Percentiles rank a stretch among this genome's conserved stretches.
Conservation (phyloP, 2,329 filamentous ascomycete species). For the Plectosphaerella sp. region DNA sequence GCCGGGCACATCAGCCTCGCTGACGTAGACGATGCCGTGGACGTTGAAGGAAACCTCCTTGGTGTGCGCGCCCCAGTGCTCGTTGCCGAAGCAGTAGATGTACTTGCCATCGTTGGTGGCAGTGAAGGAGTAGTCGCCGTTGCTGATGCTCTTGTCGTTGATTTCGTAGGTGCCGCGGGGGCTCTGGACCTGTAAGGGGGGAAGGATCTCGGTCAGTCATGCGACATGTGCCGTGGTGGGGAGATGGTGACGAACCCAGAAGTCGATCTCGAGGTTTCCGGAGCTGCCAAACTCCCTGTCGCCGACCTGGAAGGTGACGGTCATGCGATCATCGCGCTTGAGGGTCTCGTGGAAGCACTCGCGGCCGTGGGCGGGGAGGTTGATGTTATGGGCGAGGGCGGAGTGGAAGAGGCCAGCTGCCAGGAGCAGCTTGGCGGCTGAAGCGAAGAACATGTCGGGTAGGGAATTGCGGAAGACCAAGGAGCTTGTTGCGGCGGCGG, state of each 20-base stretch:
- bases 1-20: slow-evolving; percentile 75
- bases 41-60: slow-evolving; percentile 99
- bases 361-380: slow-evolving; percentile 84
- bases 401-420: slow-evolving; percentile 45
- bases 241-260: slow-evolving; percentile 65
- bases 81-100: slow-evolving; percentile 98
- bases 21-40: slow-evolving; percentile 96
- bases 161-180: slow-evolving; percentile 72
- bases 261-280: slow-evolving; percentile 94
- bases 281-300: slow-evolving; percentile 93
- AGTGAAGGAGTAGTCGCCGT: slow-evolving; percentile 89
- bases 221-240: not conserved
- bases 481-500: not conserved
- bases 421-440: slow-evolving; percentile 38
- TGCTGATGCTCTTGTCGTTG: slow-evolving; percentile 76
- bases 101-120: slow-evolving; percentile 84
- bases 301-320: slow-evolving; percentile 95
- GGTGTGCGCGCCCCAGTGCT: slow-evolving; percentile 91
- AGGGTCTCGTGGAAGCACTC: slow-evolving; percentile 97
- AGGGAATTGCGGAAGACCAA: not conserved
- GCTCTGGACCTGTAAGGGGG: slow-evolving; percentile 62
- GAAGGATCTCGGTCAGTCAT: not conserved
- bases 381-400: slow-evolving; percentile 87
- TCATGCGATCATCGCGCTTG: slow-evolving; percentile 95
- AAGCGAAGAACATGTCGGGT: slow-evolving; percentile 36